Evolutionary conservation across 1,139 yeast species (phyloP), one percentile per base, ranked within the genome.

Genomic region (Lodderomyces oxycetoniae): DNA sequence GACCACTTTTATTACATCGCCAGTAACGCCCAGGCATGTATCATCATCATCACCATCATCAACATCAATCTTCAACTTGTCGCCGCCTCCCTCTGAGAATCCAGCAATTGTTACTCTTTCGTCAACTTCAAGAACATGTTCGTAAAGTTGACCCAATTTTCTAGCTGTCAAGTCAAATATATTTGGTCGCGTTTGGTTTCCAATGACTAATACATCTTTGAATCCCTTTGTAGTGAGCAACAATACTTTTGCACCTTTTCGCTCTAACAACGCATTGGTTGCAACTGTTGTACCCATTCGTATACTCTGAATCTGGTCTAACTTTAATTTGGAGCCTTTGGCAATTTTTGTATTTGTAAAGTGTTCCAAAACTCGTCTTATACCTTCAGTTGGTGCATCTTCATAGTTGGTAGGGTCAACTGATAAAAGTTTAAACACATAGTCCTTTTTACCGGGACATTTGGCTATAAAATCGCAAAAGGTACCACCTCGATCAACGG

Each of bases 321-420:
- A 43, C 9, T 47, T 49, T 32, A 63, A 51, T 37, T 63, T 63
- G 21, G 48, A 46, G 13, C 45, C 46, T 40, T 59, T 67, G 7
- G 82, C 75, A 28, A 83, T 81, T 8, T 53, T 36, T 4, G 50
- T 54, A 1, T 75, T 69, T 38, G 73, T 75, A 4, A 30, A 23
- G 24, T 61, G 59, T 51, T 84, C 93, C 39, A 89, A 58, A 0
- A 86, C 72, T 33, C 94, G 61, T 42, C 96, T 67, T 31, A 89
- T 85, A 5, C 95, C 96, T 59, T 88, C 96, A 11, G 89, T 68
- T 4, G 95, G 95, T 1, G 96, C 95, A 65, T 89, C 96, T 4
- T 67, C 61, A 53, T 89, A 88, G 59, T 88, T 88, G 29, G 71
- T 63, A 0, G 96, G 95, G 52, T 89, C 96, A 5, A 83, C 95